Conservation (phyloP, 257 asterid genomes). For the Forsythia viridissima region DNA sequence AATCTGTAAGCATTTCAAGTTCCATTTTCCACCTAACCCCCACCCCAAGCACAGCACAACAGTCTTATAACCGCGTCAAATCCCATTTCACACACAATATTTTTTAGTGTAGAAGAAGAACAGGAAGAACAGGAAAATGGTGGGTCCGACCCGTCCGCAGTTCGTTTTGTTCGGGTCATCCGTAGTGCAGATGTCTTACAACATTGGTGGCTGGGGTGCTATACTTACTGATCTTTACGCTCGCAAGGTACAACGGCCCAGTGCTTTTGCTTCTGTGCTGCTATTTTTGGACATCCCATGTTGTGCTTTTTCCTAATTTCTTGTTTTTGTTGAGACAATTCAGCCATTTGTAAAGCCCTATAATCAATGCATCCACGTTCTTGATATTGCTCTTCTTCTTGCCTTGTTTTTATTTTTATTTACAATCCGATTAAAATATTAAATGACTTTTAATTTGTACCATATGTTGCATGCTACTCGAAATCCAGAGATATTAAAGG, state of each 20-base stretch:
- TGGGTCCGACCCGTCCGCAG: slow-evolving; percentile 55
- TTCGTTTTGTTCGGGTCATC: slow-evolving; percentile 83
- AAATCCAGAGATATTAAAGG: background rate
- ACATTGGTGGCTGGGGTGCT: slow-evolving; percentile 73
- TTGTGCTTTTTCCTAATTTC: background rate
- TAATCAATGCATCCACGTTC: background rate
- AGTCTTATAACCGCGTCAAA: background rate
- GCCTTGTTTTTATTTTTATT: background rate
- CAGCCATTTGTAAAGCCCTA: too few relatives aligned
- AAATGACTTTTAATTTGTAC: background rate
- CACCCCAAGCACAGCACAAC: background rate
- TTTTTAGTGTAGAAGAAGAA: background rate
- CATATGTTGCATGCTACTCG: background rate
- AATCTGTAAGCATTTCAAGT: background rate
- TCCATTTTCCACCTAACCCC: background rate
- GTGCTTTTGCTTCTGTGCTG: too few relatives aligned
- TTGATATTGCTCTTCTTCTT: background rate
- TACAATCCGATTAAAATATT: background rate
- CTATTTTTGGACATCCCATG: background rate
- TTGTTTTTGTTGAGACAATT: too few relatives aligned
- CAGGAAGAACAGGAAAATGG: slow-evolving; percentile 34
- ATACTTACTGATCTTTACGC: slow-evolving; percentile 67
- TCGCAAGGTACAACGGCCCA: slow-evolving; percentile 50
- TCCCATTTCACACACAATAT: background rate
- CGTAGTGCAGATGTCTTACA: slow-evolving; percentile 59